Percentiles rank a stretch among this genome's conserved stretches.
These are phyloP conservation scores for Plantago elongata DNA, from an alignment of 257 asterid genomes.

Conservation along the genomic window DNA sequence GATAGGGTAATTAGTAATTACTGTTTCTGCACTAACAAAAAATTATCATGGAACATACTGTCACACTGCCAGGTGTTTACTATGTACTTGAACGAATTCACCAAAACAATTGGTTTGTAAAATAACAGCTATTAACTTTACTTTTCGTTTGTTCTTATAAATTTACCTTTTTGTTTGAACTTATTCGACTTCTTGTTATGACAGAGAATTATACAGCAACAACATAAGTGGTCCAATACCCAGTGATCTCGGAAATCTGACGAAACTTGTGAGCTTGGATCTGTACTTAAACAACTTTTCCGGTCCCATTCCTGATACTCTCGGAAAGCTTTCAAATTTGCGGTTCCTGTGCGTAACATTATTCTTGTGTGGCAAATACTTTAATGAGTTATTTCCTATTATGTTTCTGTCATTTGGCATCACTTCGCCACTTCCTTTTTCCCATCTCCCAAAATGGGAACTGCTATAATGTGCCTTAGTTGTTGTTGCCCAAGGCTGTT, in stretches of 20 bases:
- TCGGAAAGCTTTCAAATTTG: slow-evolving; percentile 82
- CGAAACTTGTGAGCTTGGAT: slow-evolving; percentile 98
- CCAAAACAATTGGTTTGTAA: too few relatives aligned
- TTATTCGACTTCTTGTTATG: slow-evolving; percentile 10
- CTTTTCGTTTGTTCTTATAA: neutral
- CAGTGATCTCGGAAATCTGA: slow-evolving; percentile 83
- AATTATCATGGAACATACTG: too few relatives aligned
- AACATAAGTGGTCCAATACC: slow-evolving; percentile 87
- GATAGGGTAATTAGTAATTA: too few relatives aligned
- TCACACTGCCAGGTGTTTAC: too few relatives aligned
- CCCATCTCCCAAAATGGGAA: neutral
- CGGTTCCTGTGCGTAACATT: slow-evolving; percentile 79
- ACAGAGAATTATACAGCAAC: slow-evolving; percentile 93
- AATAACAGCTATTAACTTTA: neutral
- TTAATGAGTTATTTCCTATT: slow-evolving; percentile 1
- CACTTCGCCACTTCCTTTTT: neutral
- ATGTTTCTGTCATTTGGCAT: slow-evolving; percentile 7
- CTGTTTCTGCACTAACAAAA: too few relatives aligned
- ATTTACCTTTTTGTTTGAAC: slow-evolving; percentile 13
- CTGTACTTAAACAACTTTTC: slow-evolving; percentile 82
- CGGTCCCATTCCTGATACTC: slow-evolving; percentile 83
- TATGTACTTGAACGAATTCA: too few relatives aligned
- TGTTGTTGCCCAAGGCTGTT: neutral
- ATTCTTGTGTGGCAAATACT: slow-evolving; percentile 22
- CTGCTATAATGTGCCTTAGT: neutral